Evolutionary conservation across 2,329 filamentous ascomycete species (phyloP).

Genomic region (Talaromyces funiculosus): DNA sequence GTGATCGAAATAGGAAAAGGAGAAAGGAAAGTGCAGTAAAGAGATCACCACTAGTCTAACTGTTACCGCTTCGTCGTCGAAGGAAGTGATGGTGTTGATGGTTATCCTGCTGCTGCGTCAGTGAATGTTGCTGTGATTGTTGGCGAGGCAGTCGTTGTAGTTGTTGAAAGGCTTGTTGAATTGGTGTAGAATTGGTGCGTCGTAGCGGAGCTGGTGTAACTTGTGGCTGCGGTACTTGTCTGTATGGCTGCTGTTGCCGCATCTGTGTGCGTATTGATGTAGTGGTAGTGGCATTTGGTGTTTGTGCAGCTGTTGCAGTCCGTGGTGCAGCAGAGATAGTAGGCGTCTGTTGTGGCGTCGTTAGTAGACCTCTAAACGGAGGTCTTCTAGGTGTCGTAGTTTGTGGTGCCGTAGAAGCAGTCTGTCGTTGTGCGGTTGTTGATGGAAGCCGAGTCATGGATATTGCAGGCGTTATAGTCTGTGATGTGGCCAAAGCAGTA

Average conservation of each 20-base stretch:
- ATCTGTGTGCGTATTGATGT: neutral
- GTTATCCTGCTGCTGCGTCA: neutral
- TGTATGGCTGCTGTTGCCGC: neutral
- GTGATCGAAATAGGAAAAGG: neutral
- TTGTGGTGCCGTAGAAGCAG: neutral
- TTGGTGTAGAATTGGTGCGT: neutral
- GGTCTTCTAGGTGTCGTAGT: neutral
- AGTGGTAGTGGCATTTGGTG: neutral
- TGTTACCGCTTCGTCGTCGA: neutral
- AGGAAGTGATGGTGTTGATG: neutral
- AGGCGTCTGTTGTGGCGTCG: neutral
- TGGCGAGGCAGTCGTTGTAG: too few species aligned
- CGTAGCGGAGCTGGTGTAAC: neutral
- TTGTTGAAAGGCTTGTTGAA: too few species aligned
- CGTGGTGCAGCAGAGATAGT: neutral
- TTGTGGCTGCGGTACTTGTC: neutral
- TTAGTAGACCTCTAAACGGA: too few species aligned
- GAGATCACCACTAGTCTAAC: neutral
- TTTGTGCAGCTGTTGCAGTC: neutral
- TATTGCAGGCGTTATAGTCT: neutral
- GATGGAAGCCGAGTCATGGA: neutral
- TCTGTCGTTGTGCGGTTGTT: neutral
- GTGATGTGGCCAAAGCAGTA: neutral
- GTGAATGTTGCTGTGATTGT: neutral
- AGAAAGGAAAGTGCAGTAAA: neutral